Conservation (phyloP, 2,329 filamentous ascomycete genomes). For the Clarireedia paspali region DNA sequence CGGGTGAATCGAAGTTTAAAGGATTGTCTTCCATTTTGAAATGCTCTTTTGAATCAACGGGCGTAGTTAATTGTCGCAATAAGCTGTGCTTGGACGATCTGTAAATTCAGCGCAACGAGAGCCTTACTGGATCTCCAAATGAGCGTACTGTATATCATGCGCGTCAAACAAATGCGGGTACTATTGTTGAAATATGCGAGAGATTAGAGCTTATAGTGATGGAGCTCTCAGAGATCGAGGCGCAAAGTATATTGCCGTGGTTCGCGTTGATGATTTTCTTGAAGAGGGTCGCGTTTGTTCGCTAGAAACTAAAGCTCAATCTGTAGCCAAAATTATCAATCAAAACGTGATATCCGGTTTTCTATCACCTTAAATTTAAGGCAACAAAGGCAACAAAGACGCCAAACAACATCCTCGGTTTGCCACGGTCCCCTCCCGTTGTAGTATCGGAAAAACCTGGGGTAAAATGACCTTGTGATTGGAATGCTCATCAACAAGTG, state of each 20-base stretch:
- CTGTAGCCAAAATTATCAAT: constrained; percentile 4
- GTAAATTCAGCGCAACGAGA: constrained; percentile 12
- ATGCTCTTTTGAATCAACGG: constrained; percentile 10
- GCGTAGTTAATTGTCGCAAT: constrained; percentile 28
- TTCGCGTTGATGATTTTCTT: constrained; percentile 11
- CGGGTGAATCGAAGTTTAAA: constrained; percentile 49
- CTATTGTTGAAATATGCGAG: neutral
- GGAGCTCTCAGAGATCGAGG: constrained; percentile 1
- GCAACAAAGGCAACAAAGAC: neutral
- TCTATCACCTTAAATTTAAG: neutral
- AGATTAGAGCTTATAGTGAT: neutral
- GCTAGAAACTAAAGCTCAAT: constrained; percentile 3
- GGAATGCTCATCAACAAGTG: constrained; percentile 6
- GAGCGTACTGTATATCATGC: constrained; percentile 11
- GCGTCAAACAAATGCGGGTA: neutral
- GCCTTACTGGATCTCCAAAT: constrained; percentile 11
- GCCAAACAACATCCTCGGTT: constrained; percentile 1
- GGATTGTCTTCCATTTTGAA: constrained; percentile 51
- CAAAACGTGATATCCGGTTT: neutral
- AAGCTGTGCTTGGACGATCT: constrained; percentile 7
- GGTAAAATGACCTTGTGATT: neutral
- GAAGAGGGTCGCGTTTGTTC: constrained; percentile 6
- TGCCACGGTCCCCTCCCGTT: constrained; percentile 4
- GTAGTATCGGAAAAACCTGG: constrained; percentile 1
- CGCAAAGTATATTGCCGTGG: constrained; percentile 7